Conservation (phyloP, 2,329 filamentous ascomycete species). For the Rasamsonia emersonii region DNA sequence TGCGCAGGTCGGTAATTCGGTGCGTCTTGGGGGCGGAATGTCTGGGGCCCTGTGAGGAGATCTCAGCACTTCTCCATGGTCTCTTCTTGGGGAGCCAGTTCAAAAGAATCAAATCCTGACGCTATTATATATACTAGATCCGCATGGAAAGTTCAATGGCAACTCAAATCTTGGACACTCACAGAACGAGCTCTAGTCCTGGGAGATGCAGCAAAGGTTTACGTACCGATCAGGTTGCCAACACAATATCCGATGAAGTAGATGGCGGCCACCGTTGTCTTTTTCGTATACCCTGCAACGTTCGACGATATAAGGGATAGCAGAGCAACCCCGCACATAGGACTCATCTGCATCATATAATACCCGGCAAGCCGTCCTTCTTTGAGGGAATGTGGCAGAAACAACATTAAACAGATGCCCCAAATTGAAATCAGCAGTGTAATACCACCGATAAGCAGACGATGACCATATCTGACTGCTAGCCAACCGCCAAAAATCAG, state of each 20-base stretch:
- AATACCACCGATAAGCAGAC: neutral
- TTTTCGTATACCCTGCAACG: slow-evolving; percentile 40
- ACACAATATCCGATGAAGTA: slow-evolving; percentile 35
- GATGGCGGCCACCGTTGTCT: slow-evolving; percentile 37
- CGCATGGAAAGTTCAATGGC: no score
- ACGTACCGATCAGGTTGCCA: slow-evolving; percentile 44
- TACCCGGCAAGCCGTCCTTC: slow-evolving; percentile 50
- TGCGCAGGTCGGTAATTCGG: slow-evolving; percentile 34
- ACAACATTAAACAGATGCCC: slow-evolving; percentile 37
- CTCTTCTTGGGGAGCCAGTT: no score
- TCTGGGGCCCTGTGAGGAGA: slow-evolving; percentile 44
- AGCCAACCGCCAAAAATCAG: neutral
- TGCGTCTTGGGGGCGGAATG: slow-evolving; percentile 45
- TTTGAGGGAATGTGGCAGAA: slow-evolving; percentile 44
- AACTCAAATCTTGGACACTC: no score
- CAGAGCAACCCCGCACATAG: slow-evolving; percentile 51
- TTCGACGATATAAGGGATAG: slow-evolving; percentile 53
- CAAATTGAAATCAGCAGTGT: neutral
- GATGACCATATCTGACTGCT: neutral
- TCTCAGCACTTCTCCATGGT: no score
- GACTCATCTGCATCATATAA: slow-evolving; percentile 50
- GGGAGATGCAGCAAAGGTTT: slow-evolving; percentile 24
- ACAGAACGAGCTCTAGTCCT: no score
- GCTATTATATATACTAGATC: no score
- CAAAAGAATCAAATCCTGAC: no score